Evolutionary conservation across 2,329 filamentous ascomycete species (phyloP).

Genomic region (Penicillium hordei): DNA sequence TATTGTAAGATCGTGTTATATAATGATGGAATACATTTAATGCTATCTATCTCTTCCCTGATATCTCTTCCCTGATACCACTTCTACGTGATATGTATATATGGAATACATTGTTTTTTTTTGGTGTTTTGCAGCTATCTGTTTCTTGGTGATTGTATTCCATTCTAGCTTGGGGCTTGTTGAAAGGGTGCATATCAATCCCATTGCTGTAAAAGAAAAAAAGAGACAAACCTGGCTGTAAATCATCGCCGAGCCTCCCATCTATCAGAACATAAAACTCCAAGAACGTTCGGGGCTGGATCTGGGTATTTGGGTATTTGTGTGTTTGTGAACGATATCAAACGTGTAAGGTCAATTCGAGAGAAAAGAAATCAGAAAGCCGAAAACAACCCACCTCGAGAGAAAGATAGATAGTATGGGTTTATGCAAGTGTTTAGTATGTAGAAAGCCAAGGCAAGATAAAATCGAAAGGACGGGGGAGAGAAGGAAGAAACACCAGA

Average conservation of each 20-base stretch:
- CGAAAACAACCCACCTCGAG: neutral
- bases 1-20: neutral
- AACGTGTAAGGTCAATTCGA: conserved; percentile 3
- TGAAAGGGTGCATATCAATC: neutral
- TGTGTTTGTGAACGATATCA: conserved; percentile 12
- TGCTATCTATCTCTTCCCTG: too few species aligned
- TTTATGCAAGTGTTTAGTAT: conserved; percentile 24
- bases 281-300: conserved; percentile 13
- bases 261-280: conserved; percentile 22
- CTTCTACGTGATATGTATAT: neutral
- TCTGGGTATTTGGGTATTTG: conserved; percentile 27
- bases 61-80: neutral
- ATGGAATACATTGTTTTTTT: neutral
- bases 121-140: conserved; percentile 10
- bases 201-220: neutral
- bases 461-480: neutral
- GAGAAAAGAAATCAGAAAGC: conserved; percentile 10
- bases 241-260: conserved; percentile 12
- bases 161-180: conserved; percentile 11
- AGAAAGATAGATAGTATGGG: conserved; percentile 5
- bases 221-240: conserved; percentile 2
- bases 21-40: neutral
- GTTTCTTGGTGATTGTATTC: conserved; percentile 8
- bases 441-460: neutral
- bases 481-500: conserved; percentile 5